phyloP scores from a whole-genome alignment of 2,329 filamentous ascomycete genomes.

The Didymella keratinophila region DNA sequence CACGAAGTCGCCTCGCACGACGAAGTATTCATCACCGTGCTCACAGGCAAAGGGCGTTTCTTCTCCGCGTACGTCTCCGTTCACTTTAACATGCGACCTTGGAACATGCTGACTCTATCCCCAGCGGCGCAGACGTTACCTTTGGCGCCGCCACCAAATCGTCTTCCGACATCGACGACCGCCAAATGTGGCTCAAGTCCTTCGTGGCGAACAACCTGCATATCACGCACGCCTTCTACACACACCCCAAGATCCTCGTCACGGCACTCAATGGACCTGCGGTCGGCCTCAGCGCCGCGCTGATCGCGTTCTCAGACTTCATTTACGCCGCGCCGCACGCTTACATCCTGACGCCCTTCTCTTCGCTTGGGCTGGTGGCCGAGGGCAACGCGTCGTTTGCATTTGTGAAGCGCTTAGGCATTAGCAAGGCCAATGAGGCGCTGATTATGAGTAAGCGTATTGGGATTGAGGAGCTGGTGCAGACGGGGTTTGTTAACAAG shows the following conservation, averaged over 20 bases:
- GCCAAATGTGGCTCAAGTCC: constrained; percentile 68
- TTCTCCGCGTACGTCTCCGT: constrained; percentile 79
- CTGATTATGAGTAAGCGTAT: constrained; percentile 89
- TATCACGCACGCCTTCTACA: constrained; percentile 88
- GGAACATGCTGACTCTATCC: too few species aligned
- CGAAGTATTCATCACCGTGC: constrained; percentile 82
- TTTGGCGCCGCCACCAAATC: constrained; percentile 55
- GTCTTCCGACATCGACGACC: constrained; percentile 49
- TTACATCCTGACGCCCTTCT: constrained; percentile 91
- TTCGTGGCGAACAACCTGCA: constrained; percentile 91
- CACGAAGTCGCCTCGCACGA: constrained; percentile 79
- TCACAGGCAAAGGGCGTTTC: constrained; percentile 79
- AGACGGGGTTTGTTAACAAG: constrained; percentile 84
- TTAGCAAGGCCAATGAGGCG: constrained; percentile 87
- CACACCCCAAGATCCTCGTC: constrained; percentile 92
- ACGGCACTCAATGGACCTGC: constrained; percentile 91
- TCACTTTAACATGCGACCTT: too few species aligned
- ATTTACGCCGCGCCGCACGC: constrained; percentile 82
- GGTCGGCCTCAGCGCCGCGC: constrained; percentile 84
- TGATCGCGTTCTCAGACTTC: constrained; percentile 87
- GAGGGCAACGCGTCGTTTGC: constrained; percentile 84
- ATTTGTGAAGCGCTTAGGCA: constrained; percentile 81
- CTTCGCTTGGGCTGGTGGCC: constrained; percentile 84
- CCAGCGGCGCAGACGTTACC: constrained; percentile 82
- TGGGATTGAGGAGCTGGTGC: constrained; percentile 73